Base-by-base conservation (phyloP, 139 green algal genomes). In the Chlorella ohadii region DNA sequence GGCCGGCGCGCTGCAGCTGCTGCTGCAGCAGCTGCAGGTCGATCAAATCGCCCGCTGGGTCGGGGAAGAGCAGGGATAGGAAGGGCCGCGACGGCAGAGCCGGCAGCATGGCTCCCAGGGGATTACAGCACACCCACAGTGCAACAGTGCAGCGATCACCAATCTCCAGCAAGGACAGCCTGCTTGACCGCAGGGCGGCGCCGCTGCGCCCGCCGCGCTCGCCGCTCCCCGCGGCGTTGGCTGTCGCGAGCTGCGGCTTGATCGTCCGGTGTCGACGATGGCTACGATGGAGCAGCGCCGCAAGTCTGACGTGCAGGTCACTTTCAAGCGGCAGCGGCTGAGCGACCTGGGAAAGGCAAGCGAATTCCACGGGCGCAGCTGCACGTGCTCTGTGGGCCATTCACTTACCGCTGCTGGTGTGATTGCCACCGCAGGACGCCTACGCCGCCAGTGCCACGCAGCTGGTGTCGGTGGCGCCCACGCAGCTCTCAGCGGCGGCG, bases 401-500 rank as follows among this genome's bases (percentile, higher is more conserved):
- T n/a, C n/a, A n/a, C n/a, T n/a, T n/a, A n/a, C n/a, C n/a, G n/a
- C n/a, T n/a, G n/a, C n/a, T n/a, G n/a, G n/a, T n/a, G n/a, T n/a
- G n/a, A n/a, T n/a, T n/a, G n/a, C n/a, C n/a, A n/a, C 63, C 5
- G 73, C 74, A 81, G 74, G 74, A 51, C 22, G 22, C 31, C 33
- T 70, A 41, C 33, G 51, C 51, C 2, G 56, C 20, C 47, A 81
- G 31, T 7, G 74, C 74, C 56, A 81, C 74, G 22, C 56, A 81
- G 74, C 74, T 81, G 23, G 34, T 39, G 22, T 81, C 74, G 31
- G 51, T 68, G 22, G 74, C 74, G 55, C 74, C 74, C 36, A 81
- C 74, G 20, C 74, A 81, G 57, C n/a, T 34, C 5, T 25, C 27
- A 25, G 63, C 16, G n/a, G 19, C 64, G 20, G 68, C 68, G 36